A percentile compares a stretch with the other conserved stretches of the same genome.
Evolutionary conservation across 129 eudicot species (phyloP).

Genomic region (Helianthus annuus): HanXRQr2.0-SUNRISE NC_035445.2:65018997-65019496

Average conservation of each 20-base stretch:
- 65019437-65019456: too few relatives aligned
- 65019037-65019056: conserved; percentile 26
- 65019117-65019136: conserved; percentile 8
- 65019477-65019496: too few relatives aligned
- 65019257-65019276: not conserved
- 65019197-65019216: conserved; percentile 25
- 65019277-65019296: not conserved
- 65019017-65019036: conserved; percentile 25
- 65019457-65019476: too few relatives aligned
- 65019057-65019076: conserved; percentile 20
- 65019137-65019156: conserved; percentile 21
- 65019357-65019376: too few relatives aligned
- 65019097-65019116: conserved; percentile 4
- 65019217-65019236: conserved; percentile 1
- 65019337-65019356: too few relatives aligned
- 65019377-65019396: too few relatives aligned
- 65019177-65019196: conserved; percentile 29
- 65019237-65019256: conserved; percentile 15
- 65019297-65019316: not conserved
- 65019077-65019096: conserved; percentile 37
- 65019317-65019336: too few relatives aligned
- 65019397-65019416: too few relatives aligned
- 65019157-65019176: conserved; percentile 6
- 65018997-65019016: conserved; percentile 18
- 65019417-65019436: too few relatives aligned